These are phyloP conservation scores for Colletotrichum phormii DNA, from an alignment of 2,329 filamentous ascomycete genomes.

Conservation along the genomic window DNA sequence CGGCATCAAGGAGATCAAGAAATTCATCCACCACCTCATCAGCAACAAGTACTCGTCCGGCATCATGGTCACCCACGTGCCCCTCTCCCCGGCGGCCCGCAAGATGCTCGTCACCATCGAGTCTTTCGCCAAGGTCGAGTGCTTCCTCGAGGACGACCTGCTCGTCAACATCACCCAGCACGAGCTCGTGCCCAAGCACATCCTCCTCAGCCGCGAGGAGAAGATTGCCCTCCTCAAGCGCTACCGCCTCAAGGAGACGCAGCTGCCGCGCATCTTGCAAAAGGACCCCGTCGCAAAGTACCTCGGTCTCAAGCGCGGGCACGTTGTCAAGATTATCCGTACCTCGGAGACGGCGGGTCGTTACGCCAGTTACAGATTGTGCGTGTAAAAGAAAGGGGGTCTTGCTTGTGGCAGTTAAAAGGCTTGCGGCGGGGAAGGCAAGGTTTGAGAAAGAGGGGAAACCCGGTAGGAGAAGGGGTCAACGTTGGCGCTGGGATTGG, in stretches of 20 bases:
- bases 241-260: conserved; percentile 97
- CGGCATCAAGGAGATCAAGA: conserved; percentile 91
- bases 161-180: conserved; percentile 98
- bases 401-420: background rate
- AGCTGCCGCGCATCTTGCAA: conserved; percentile 90
- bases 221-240: conserved; percentile 86
- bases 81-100: conserved; percentile 87
- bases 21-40: conserved; percentile 85
- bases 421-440: background rate
- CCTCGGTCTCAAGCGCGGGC: conserved; percentile 87
- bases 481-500: background rate
- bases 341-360: conserved; percentile 94
- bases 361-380: conserved; percentile 92
- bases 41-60: conserved; percentile 88
- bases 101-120: conserved; percentile 86
- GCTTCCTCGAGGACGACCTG: conserved; percentile 95
- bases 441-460: background rate
- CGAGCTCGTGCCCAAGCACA: conserved; percentile 94
- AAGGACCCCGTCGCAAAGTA: conserved; percentile 95
- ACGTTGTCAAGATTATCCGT: conserved; percentile 98
- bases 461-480: background rate
- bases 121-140: conserved; percentile 85
- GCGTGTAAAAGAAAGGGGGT: conserved; percentile 59
- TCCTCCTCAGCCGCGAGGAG: conserved; percentile 90
- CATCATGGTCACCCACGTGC: conserved; percentile 86